These are phyloP conservation scores for Colletotrichum scovillei DNA, from an alignment of 2,329 filamentous ascomycete genomes.

Conservation along the genomic window DNA sequence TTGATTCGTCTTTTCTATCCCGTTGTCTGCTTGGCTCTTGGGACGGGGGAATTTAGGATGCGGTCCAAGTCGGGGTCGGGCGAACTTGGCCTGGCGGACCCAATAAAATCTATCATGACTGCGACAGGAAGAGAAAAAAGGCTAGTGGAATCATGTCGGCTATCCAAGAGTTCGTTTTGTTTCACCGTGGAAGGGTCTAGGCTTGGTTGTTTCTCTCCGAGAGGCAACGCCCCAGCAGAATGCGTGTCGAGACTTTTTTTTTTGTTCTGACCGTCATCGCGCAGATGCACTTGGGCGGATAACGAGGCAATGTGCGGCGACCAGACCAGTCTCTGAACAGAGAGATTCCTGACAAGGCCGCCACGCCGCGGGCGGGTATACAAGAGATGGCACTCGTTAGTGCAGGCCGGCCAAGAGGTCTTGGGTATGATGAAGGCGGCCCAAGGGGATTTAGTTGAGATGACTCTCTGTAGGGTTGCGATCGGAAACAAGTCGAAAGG, in stretches of 20 bases:
- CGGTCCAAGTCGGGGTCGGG: constrained; percentile 28
- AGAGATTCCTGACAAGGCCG: constrained; percentile 2
- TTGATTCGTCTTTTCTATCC: constrained; percentile 6
- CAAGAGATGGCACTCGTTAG: constrained; percentile 25
- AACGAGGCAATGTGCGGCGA: background rate
- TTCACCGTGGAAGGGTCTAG: constrained; percentile 26
- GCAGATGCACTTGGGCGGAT: background rate
- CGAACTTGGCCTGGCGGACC: constrained; percentile 21
- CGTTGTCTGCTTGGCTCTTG: background rate
- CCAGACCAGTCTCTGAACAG: background rate
- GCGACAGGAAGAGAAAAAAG: background rate
- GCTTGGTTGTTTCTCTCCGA: constrained; percentile 21
- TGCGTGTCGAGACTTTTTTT: background rate
- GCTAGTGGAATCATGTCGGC: background rate
- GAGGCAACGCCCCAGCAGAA: background rate
- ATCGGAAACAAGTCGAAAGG: constrained; percentile 20
- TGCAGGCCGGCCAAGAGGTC: constrained; percentile 13
- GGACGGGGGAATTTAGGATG: constrained; percentile 13
- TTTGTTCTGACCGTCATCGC: background rate
- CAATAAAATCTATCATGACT: constrained; percentile 18
- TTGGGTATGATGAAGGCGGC: background rate
- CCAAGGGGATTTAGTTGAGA: background rate
- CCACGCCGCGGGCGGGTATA: background rate
- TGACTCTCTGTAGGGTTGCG: background rate
- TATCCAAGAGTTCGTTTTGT: constrained; percentile 33